phyloP scores from a whole-genome alignment of 805 yeast genomes.

The Myxozyma lipomycoides region DNA sequence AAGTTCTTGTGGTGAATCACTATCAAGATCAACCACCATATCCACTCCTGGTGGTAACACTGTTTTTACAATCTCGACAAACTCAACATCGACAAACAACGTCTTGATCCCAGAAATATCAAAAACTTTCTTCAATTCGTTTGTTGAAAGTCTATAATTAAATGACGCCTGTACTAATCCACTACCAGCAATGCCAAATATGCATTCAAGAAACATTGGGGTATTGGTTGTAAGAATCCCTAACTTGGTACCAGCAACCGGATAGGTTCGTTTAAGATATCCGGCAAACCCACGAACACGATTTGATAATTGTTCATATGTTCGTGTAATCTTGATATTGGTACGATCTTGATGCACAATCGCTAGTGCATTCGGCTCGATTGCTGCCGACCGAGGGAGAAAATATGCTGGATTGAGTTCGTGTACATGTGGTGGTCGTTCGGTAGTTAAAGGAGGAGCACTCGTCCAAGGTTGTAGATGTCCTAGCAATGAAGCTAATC shows the following conservation, averaged over 20 bases:
- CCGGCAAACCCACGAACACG: slow-evolving; percentile 35
- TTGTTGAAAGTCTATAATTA: slow-evolving; percentile 36
- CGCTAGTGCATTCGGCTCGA: slow-evolving; percentile 38
- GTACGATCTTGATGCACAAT: slow-evolving; percentile 32
- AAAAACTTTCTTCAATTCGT: slow-evolving; percentile 35
- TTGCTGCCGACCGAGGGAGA: slow-evolving; percentile 37
- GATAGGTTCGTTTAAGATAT: slow-evolving; percentile 30
- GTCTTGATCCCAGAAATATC: slow-evolving; percentile 28
- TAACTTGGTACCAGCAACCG: slow-evolving; percentile 28
- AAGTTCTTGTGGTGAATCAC: slow-evolving; percentile 14
- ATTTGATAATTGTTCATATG: slow-evolving; percentile 34
- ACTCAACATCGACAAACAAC: slow-evolving; percentile 5
- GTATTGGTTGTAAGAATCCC: slow-evolving; percentile 38
- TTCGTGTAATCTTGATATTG: slow-evolving; percentile 7
- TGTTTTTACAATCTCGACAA: slow-evolving; percentile 16
- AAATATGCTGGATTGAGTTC: slow-evolving; percentile 38
- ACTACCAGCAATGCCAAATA: slow-evolving; percentile 37
- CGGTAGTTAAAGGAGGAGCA: neutral
- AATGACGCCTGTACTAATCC: slow-evolving; percentile 38
- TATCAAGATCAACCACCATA: slow-evolving; percentile 26
- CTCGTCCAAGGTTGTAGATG: neutral
- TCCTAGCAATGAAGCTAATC: neutral
- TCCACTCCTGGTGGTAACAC: slow-evolving; percentile 24
- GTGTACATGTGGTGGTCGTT: slow-evolving; percentile 30
- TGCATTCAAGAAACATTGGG: slow-evolving; percentile 38